A percentile compares a stretch with the other conserved stretches of the same genome.
These are phyloP conservation scores for Paraphoma sp. DNA, from an alignment of 2,329 filamentous ascomycete species.

Conservation along the genomic window DNA sequence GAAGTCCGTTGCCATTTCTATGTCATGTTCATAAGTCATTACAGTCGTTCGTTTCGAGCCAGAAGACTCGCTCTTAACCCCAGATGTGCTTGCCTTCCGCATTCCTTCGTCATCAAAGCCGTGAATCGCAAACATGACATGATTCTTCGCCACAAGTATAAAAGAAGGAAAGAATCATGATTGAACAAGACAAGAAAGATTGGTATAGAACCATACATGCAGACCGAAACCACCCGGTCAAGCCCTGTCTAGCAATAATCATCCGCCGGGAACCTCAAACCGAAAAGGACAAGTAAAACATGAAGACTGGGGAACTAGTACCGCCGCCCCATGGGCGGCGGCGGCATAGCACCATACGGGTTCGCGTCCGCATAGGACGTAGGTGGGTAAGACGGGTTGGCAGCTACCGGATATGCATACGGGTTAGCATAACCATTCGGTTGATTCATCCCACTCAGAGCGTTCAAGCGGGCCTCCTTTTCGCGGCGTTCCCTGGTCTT, in stretches of 20 bases:
- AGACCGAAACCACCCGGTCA: too few species aligned
- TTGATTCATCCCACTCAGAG: constrained; percentile 45
- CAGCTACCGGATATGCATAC: constrained; percentile 48
- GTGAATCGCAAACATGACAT: too few species aligned
- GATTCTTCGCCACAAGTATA: too few species aligned
- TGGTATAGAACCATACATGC: too few species aligned
- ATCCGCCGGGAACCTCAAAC: not conserved
- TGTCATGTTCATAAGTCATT: too few species aligned
- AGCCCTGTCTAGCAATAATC: not conserved
- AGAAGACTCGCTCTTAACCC: too few species aligned
- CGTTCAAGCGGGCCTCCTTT: constrained; percentile 53
- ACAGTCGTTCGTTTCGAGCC: too few species aligned
- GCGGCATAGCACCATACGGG: constrained; percentile 52
- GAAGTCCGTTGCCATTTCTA: not conserved
- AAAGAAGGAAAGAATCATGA: too few species aligned
- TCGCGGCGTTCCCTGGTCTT: constrained; percentile 52
- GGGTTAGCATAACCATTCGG: constrained; percentile 40
- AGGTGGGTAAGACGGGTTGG: constrained; percentile 44
- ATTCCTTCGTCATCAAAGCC: too few species aligned
- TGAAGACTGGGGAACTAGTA: constrained; percentile 29
- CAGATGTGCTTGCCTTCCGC: too few species aligned
- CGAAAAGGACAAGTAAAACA: constrained; percentile 5
- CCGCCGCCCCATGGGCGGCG: constrained; percentile 48
- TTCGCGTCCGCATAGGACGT: constrained; percentile 54
- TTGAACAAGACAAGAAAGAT: too few species aligned